Percentiles rank a stretch among this genome's conserved stretches.
These are phyloP conservation scores for Aschersonia sp. DNA, from an alignment of 2,329 filamentous ascomycete genomes.

Conservation along the genomic window DNA sequence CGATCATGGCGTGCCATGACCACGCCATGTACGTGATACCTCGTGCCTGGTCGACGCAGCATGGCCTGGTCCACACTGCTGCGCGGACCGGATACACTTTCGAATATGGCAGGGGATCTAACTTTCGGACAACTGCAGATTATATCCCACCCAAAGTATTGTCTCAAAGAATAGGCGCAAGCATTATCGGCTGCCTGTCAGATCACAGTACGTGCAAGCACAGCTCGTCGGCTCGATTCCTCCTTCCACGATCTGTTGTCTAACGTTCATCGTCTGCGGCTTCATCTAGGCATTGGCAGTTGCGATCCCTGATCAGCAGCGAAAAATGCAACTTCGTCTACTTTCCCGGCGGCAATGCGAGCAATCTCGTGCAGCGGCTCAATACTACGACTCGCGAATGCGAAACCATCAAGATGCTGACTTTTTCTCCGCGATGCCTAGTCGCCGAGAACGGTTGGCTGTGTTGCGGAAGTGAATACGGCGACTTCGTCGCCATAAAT, in stretches of 20 bases:
- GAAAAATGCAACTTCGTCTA: slow-evolving; percentile 67
- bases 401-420: slow-evolving; percentile 57
- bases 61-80: too few relatives aligned
- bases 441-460: slow-evolving; percentile 80
- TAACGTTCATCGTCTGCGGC: background rate
- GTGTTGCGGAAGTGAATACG: slow-evolving; percentile 76
- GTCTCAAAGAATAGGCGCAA: slow-evolving; percentile 45
- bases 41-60: background rate
- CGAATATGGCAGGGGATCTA: background rate
- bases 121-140: slow-evolving; percentile 24
- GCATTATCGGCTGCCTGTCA: slow-evolving; percentile 54
- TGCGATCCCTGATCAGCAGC: slow-evolving; percentile 79
- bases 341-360: slow-evolving; percentile 63
- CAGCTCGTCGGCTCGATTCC: too few relatives aligned
- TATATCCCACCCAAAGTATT: slow-evolving; percentile 50
- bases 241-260: background rate
- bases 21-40: slow-evolving; percentile 30
- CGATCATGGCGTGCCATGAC: slow-evolving; percentile 38
- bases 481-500: slow-evolving; percentile 72
- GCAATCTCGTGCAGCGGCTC: slow-evolving; percentile 49
- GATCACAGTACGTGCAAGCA: slow-evolving; percentile 35
- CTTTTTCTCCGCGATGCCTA: slow-evolving; percentile 69
- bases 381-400: slow-evolving; percentile 55
- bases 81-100: too few relatives aligned
- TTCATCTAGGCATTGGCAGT: slow-evolving; percentile 62